phyloP scores from a whole-genome alignment of 805 yeast species.

The Monosporozyma yasuniensis region DNA sequence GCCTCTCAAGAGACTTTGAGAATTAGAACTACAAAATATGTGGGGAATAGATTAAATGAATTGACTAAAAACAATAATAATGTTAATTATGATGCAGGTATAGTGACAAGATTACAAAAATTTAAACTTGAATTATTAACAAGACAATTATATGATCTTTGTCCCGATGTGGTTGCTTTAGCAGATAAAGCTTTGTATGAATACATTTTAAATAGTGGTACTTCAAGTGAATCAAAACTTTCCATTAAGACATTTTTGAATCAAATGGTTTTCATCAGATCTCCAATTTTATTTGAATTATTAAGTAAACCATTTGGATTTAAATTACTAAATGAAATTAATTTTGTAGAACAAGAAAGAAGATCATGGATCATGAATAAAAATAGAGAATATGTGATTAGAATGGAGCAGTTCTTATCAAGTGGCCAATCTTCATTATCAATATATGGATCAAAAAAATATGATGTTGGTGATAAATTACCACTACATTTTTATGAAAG shows the following conservation, averaged over 20 bases:
- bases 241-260: conserved; percentile 25
- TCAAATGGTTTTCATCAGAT: conserved; percentile 43
- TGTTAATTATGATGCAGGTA: background rate
- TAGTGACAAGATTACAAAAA: conserved; percentile 5
- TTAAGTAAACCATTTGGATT: conserved; percentile 65
- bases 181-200: conserved; percentile 49
- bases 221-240: conserved; percentile 15
- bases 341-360: conserved; percentile 58
- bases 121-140: conserved; percentile 5
- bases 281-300: conserved; percentile 52
- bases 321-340: conserved; percentile 46
- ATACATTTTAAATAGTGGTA: conserved; percentile 39
- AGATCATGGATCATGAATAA: conserved; percentile 51
- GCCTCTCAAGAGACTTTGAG: conserved; percentile 46
- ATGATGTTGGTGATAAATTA: conserved; percentile 12
- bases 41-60: conserved; percentile 30
- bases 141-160: conserved; percentile 40
- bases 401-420: conserved; percentile 36
- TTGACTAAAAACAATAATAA: background rate
- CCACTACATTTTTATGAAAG: conserved; percentile 75
- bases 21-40: conserved; percentile 44
- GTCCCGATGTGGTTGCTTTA: conserved; percentile 42
- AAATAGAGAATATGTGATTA: conserved; percentile 39
- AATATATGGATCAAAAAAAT: background rate
- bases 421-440: conserved; percentile 8